These are phyloP conservation scores for Osmanthus fragrans DNA, from an alignment of 257 asterid genomes.

Conservation along the genomic window DNA sequence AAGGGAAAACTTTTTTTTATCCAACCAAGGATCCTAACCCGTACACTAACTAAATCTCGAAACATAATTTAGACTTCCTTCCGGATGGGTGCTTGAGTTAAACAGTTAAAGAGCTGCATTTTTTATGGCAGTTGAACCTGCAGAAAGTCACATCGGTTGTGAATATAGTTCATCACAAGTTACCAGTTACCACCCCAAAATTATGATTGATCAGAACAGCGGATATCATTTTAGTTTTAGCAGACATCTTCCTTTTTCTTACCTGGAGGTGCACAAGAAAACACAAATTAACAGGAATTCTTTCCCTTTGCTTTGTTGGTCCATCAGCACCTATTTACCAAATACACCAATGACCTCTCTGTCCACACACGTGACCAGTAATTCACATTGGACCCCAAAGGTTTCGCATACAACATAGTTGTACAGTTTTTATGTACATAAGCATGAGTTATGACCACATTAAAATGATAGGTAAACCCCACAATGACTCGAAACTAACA, in stretches of 20 bases:
- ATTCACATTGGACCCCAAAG: background rate
- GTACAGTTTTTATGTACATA: background rate
- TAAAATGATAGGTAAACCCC: background rate
- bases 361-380: background rate
- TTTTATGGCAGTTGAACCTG: background rate
- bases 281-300: background rate
- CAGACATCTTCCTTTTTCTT: background rate
- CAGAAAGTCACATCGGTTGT: too few species aligned
- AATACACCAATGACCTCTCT: background rate
- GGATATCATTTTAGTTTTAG: background rate
- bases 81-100: background rate
- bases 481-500: background rate
- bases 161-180: constrained; percentile 4
- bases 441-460: background rate
- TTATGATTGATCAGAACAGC: background rate
- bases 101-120: background rate
- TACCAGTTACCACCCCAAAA: background rate
- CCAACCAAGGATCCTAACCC: constrained; percentile 3
- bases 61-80: background rate
- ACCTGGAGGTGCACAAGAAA: background rate
- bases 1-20: background rate
- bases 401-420: background rate
- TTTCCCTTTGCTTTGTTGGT: background rate
- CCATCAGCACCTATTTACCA: background rate
- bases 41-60: background rate